These are phyloP conservation scores for Cytidiella melzeri DNA, from an alignment of 768 basidiomycete species.

Conservation along the genomic window DNA sequence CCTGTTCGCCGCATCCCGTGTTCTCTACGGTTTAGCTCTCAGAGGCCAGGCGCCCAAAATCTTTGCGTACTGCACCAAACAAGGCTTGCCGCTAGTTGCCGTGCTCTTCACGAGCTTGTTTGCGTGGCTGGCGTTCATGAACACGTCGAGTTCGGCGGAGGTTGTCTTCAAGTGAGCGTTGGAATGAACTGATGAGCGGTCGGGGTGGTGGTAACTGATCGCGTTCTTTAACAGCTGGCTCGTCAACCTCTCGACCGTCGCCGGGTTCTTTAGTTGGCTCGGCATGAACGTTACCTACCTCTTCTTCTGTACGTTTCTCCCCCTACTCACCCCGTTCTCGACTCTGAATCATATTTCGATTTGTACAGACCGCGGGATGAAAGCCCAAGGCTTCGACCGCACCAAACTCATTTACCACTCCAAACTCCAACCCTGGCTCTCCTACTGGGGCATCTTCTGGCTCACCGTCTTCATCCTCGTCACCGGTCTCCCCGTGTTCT, in stretches of 20 bases:
- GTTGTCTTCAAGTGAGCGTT: slow-evolving; percentile 45
- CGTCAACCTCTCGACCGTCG: slow-evolving; percentile 59
- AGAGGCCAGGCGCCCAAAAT: slow-evolving; percentile 35
- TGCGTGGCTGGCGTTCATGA: slow-evolving; percentile 57
- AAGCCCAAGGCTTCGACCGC: slow-evolving; percentile 59
- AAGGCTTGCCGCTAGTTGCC: slow-evolving; percentile 42
- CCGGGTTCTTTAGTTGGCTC: slow-evolving; percentile 65
- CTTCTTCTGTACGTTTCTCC: slow-evolving; percentile 49
- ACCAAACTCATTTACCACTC: slow-evolving; percentile 57
- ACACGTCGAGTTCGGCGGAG: slow-evolving; percentile 44
- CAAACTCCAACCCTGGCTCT: slow-evolving; percentile 56
- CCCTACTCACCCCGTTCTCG: background rate
- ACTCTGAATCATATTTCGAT: background rate
- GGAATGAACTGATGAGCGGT: background rate
- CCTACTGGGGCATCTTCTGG: slow-evolving; percentile 70
- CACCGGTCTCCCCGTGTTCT: slow-evolving; percentile 57
- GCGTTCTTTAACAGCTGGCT: slow-evolving; percentile 55
- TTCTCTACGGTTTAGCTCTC: slow-evolving; percentile 32
- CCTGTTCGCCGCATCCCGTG: slow-evolving; percentile 47
- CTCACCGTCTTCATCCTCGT: slow-evolving; percentile 53
- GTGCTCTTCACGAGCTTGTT: slow-evolving; percentile 30
- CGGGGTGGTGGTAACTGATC: background rate
- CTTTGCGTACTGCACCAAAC: slow-evolving; percentile 41
- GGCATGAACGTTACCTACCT: slow-evolving; percentile 68
- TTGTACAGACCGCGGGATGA: slow-evolving; percentile 49